These are phyloP conservation scores for Calocera viscosa DNA, from an alignment of 768 basidiomycete genomes.

Conservation along the genomic window DNA sequence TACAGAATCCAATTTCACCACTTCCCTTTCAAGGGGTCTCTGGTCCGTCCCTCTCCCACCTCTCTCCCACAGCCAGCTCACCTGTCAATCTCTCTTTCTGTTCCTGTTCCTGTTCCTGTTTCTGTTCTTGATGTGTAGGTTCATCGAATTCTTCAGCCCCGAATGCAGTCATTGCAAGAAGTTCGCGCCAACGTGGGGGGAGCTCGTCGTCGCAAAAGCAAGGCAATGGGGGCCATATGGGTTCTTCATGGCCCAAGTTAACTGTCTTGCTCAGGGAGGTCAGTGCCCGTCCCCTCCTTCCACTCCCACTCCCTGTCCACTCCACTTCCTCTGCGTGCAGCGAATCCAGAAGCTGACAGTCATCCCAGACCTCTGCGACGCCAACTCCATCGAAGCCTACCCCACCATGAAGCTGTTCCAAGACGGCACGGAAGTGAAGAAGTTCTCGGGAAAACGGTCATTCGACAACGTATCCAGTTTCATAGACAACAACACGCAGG, in stretches of 20 bases:
- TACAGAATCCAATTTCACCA: background rate
- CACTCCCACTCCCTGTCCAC: too few relatives aligned
- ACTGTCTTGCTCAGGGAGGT: constrained; percentile 70
- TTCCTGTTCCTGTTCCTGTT: background rate
- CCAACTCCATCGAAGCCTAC: constrained; percentile 57
- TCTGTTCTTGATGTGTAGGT: constrained; percentile 30
- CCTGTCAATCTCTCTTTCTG: too few relatives aligned
- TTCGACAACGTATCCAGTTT: constrained; percentile 45
- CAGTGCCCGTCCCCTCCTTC: too few relatives aligned
- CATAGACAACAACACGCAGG: constrained; percentile 35
- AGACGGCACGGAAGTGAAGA: constrained; percentile 48
- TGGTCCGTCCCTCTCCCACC: background rate
- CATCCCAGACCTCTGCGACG: constrained; percentile 69
- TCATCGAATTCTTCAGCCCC: constrained; percentile 81
- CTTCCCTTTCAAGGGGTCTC: background rate
- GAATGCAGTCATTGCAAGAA: constrained; percentile 66
- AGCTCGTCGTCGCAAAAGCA: constrained; percentile 37
- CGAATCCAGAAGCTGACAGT: background rate
- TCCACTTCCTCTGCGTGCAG: too few relatives aligned
- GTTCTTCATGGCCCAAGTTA: constrained; percentile 65
- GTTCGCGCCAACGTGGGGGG: constrained; percentile 75
- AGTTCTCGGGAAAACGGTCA: constrained; percentile 44
- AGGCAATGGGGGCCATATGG: constrained; percentile 32
- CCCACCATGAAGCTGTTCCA: constrained; percentile 56
- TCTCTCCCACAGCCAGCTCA: too few relatives aligned